A percentile compares a stretch with the other conserved stretches of the same genome.
Evolutionary conservation across 225 moss, liverwort and hornwort genomes (phyloP).

Genomic region (Marchantia polymorpha): DNA sequence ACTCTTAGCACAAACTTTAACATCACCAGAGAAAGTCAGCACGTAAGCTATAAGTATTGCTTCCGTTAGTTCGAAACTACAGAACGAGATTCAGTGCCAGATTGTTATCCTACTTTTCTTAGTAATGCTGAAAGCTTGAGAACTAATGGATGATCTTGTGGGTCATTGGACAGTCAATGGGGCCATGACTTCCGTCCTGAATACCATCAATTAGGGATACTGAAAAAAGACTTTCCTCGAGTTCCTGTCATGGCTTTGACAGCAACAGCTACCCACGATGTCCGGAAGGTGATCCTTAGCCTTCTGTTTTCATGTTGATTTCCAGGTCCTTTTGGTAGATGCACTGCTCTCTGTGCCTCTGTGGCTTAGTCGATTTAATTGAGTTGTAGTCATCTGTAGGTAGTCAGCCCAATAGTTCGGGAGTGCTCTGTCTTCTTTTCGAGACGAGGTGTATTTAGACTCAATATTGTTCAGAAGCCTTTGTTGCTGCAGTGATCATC

Average conservation of each 20-base stretch:
- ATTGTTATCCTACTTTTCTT: too few species aligned
- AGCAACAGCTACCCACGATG: constrained; percentile 48
- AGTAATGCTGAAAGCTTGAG: background rate
- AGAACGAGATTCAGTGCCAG: background rate
- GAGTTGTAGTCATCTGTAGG: background rate
- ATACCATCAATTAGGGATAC: constrained; percentile 38
- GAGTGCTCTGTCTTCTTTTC: background rate
- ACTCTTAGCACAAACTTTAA: background rate
- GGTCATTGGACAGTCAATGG: constrained; percentile 43
- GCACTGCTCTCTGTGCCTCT: background rate
- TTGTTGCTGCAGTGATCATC: background rate
- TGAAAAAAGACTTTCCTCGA: constrained; percentile 37
- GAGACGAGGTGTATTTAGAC: background rate
- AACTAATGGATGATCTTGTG: background rate
- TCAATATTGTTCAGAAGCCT: background rate
- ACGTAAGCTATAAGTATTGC: background rate
- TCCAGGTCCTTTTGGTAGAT: background rate
- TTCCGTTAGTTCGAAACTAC: background rate
- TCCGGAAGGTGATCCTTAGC: constrained; percentile 38
- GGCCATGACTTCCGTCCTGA: constrained; percentile 55
- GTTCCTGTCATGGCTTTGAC: constrained; percentile 53
- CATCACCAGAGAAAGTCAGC: background rate
- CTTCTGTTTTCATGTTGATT: background rate
- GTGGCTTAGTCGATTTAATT: background rate
- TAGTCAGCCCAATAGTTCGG: background rate